phyloP scores from a whole-genome alignment of 768 basidiomycete species.

The Agaricus blazei region DNA sequence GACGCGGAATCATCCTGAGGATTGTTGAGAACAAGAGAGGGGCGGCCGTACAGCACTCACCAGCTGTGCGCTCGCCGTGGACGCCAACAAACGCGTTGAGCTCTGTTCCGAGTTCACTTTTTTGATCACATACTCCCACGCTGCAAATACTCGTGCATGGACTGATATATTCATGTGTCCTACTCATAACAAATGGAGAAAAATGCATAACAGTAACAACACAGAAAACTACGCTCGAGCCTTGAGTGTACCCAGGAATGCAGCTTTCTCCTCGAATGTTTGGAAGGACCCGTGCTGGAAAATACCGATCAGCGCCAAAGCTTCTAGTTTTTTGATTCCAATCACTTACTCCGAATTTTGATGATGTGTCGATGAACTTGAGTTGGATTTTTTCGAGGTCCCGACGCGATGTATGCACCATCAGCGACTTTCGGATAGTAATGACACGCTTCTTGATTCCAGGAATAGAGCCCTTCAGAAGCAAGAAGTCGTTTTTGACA shows the following conservation, averaged over 20 bases:
- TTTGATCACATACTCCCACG: slow-evolving; percentile 1
- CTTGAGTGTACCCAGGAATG: slow-evolving; percentile 93
- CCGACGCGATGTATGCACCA: slow-evolving; percentile 92
- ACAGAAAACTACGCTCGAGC: slow-evolving; percentile 52
- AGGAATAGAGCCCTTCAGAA: slow-evolving; percentile 93
- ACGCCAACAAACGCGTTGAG: slow-evolving; percentile 29
- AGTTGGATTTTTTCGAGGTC: slow-evolving; percentile 97
- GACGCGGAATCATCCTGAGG: slow-evolving; percentile 66
- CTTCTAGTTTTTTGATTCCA: not conserved
- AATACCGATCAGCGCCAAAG: slow-evolving; percentile 1
- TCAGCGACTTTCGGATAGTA: slow-evolving; percentile 94
- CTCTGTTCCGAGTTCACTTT: slow-evolving; percentile 18
- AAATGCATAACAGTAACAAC: slow-evolving; percentile 32
- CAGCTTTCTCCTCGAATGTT: slow-evolving; percentile 92
- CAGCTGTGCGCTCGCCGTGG: slow-evolving; percentile 15
- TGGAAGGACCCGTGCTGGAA: slow-evolving; percentile 92
- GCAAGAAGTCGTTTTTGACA: slow-evolving; percentile 97
- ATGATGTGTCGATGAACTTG: slow-evolving; percentile 98
- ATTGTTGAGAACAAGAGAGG: not conserved
- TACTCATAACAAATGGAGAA: slow-evolving; percentile 10
- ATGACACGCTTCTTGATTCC: slow-evolving; percentile 98
- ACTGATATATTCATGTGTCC: not conserved
- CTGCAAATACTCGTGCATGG: not conserved
- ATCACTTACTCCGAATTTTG: slow-evolving; percentile 86
- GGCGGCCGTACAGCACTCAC: not conserved